Percentiles rank a stretch among this genome's conserved stretches.
Evolutionary conservation across 2,329 filamentous ascomycete species (phyloP).

Genomic region (Pyricularia grisea): DNA sequence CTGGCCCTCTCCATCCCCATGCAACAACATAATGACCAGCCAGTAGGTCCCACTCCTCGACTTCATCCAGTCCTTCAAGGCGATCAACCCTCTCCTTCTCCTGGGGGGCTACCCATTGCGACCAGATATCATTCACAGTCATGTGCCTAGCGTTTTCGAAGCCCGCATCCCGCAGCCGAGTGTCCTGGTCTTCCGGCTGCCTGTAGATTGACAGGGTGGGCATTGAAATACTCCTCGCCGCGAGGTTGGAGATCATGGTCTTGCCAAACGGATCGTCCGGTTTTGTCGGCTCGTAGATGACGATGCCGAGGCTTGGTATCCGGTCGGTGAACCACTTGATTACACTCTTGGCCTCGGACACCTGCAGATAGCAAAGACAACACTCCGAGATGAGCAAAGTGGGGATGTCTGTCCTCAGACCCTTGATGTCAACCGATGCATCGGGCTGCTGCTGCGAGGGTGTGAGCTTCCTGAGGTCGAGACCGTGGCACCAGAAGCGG

Average conservation of each 20-base stretch:
- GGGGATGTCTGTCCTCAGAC: constrained; percentile 50
- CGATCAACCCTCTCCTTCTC: constrained; percentile 74
- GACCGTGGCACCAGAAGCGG: constrained; percentile 48
- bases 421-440: constrained; percentile 19
- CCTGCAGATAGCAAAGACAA: constrained; percentile 81
- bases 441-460: constrained; percentile 1
- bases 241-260: constrained; percentile 88
- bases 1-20: constrained; percentile 68
- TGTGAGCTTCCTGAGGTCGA: constrained; percentile 60
- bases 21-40: constrained; percentile 82
- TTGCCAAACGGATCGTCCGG: constrained; percentile 79
- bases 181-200: constrained; percentile 57
- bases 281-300: constrained; percentile 84
- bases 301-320: constrained; percentile 42
- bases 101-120: constrained; percentile 55
- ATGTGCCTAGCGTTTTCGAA: constrained; percentile 39
- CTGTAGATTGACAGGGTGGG: constrained; percentile 71
- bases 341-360: constrained; percentile 52
- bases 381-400: constrained; percentile 91
- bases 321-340: constrained; percentile 53
- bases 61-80: constrained; percentile 84
- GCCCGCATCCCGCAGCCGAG: constrained; percentile 56
- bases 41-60: constrained; percentile 87
- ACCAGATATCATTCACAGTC: constrained; percentile 56
- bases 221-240: constrained; percentile 70